phyloP scores from a whole-genome alignment of 805 yeast genomes.

The Lipomyces yamadae region DNA sequence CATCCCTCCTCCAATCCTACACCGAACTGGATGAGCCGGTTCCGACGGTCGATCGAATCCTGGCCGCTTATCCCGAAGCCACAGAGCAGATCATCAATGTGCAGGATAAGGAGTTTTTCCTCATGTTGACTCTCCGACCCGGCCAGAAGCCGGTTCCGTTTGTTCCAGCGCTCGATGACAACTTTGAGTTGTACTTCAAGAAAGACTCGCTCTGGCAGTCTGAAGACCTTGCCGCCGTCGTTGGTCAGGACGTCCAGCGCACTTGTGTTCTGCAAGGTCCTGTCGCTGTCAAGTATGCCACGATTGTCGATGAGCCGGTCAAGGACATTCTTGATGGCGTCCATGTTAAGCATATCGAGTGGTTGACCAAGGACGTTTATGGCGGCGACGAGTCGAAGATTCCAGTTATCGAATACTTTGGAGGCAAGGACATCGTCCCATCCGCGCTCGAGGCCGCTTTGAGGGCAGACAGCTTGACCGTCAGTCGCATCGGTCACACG shows the following conservation, averaged over 20 bases:
- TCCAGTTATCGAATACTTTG: constrained; percentile 89
- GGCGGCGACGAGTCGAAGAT: constrained; percentile 69
- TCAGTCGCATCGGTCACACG: constrained; percentile 25
- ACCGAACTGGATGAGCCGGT: constrained; percentile 71
- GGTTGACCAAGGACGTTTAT: constrained; percentile 66
- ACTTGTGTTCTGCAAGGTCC: constrained; percentile 99
- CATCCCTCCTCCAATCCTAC: constrained; percentile 76
- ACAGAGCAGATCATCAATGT: constrained; percentile 84
- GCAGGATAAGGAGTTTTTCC: constrained; percentile 93
- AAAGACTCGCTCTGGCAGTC: constrained; percentile 99
- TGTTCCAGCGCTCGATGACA: constrained; percentile 91
- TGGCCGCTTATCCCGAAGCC: constrained; percentile 73
- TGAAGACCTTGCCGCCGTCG: constrained; percentile 94
- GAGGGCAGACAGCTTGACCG: constrained; percentile 42
- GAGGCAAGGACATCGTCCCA: constrained; percentile 59
- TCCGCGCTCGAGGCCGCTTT: constrained; percentile 37
- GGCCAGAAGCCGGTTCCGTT: constrained; percentile 97
- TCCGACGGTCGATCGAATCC: constrained; percentile 61
- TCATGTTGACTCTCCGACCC: constrained; percentile 80
- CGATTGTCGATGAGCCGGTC: constrained; percentile 87
- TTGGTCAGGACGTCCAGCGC: constrained; percentile 94
- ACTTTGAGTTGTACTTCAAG: constrained; percentile 95
- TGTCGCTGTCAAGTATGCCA: constrained; percentile 93
- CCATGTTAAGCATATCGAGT: constrained; percentile 85
- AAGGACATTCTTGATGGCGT: constrained; percentile 84